Evolutionary conservation across 495 filamentous ascomycete species (phyloP), one percentile per base, ranked within the genome.

Genomic region (Hypomontagnella monticulosa): DNA sequence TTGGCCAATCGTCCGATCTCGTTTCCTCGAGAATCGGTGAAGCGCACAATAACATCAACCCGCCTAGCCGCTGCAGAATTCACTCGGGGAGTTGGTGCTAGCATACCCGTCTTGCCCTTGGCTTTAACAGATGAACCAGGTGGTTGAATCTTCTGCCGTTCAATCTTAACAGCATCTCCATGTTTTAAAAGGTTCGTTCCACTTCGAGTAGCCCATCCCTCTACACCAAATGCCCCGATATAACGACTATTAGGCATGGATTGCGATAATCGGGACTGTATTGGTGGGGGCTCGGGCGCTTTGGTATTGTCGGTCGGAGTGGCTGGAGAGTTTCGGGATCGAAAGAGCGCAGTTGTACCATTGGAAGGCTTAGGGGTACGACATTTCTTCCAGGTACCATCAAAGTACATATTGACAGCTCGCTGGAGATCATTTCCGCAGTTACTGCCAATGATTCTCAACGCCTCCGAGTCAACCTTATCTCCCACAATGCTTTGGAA

Each of bases 1-100:
- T 91, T 91, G 18, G 92, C 90, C n/a, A 99, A 76, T 65, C 95
- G 81, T 12, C 96, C 95, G 40, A 99, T 80, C 71, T 99, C 95
- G 55, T 89, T 87, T 10, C 93, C 94, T 49, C 75, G 81, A 3
- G 78, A 71, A 70, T 93, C 96, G 2, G 91, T 97, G 73, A 99
- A 98, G 12, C 95, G 88, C n/a, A 97, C 96, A 47, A 99, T 83
- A 33, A 97, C 87, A 75, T 99, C 95, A 20, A 83, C 81, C 10
- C 77, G 84, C 81, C 69, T 91, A 76, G 69, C 81, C 55, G 77
- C 75, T n/a, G 80, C 79, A 43, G 75, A 70, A 63, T 75, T 79
- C 59, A 74, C 34, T 63, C 78, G 79, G 6, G 65, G 63, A 0
- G 71, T 41, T 3, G 70, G 48, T 30, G 75, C 67, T 6, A 58